These are phyloP conservation scores for Vachellia pachyceras DNA, from an alignment of 306 rosid species.

Conservation along the genomic window DNA sequence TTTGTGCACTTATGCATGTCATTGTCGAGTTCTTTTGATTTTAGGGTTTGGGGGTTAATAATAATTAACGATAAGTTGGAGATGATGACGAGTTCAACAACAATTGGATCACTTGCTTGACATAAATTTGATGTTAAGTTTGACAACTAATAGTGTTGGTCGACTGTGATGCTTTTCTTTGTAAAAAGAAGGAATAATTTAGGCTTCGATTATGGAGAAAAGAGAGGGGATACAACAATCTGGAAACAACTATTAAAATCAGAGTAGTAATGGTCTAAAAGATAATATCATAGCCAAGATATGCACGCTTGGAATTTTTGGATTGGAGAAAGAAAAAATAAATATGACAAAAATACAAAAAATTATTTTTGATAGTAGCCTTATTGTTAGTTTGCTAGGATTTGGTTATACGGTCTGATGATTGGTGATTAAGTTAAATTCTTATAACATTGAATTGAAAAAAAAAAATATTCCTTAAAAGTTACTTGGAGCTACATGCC, in stretches of 20 bases:
- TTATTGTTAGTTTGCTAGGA: neutral
- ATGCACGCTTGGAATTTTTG: neutral
- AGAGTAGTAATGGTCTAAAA: neutral
- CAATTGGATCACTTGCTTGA: slow-evolving; percentile 17
- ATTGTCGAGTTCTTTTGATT: slow-evolving; percentile 15
- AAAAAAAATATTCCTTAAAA: no score
- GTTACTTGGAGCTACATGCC: no score
- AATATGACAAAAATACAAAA: neutral
- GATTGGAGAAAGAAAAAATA: neutral
- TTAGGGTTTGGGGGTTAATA: neutral
- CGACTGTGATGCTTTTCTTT: neutral
- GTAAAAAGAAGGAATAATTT: neutral
- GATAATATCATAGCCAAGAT: neutral
- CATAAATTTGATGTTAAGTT: neutral
- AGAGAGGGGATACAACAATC: neutral
- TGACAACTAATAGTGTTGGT: neutral
- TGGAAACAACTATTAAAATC: slow-evolving; percentile 22
- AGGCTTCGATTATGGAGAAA: neutral
- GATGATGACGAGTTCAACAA: neutral
- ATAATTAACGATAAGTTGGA: neutral
- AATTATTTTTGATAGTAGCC: neutral
- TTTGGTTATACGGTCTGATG: neutral
- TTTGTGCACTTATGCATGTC: slow-evolving; percentile 26
- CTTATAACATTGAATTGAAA: no score
- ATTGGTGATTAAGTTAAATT: no score